phyloP scores from a whole-genome alignment of 257 asterid genomes.

The Nemophila menziesii region DNA sequence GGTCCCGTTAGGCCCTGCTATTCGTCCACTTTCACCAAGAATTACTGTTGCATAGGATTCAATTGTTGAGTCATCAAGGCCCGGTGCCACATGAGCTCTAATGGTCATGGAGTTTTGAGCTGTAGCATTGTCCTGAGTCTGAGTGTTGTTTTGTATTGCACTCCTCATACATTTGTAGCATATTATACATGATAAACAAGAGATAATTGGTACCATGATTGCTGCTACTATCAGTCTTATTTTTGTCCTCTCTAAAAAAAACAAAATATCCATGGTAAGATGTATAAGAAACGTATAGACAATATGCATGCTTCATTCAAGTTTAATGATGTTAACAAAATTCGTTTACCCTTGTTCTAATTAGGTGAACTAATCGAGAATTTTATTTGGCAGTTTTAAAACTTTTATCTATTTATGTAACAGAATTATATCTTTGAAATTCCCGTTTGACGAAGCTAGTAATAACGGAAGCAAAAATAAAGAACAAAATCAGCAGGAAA shows the following conservation, averaged over 20 bases:
- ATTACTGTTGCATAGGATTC: slow-evolving; percentile 56
- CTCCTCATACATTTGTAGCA: slow-evolving; percentile 12
- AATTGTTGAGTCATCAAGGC: slow-evolving; percentile 54
- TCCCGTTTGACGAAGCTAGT: too few relatives aligned
- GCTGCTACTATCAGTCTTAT: slow-evolving; percentile 17
- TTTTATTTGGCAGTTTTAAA: too few relatives aligned
- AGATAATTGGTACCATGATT: slow-evolving; percentile 18
- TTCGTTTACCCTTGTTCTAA: too few relatives aligned
- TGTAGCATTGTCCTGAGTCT: slow-evolving; percentile 5
- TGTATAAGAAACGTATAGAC: too few relatives aligned
- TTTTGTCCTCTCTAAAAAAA: neutral
- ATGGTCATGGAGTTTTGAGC: slow-evolving; percentile 9
- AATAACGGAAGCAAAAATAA: too few relatives aligned
- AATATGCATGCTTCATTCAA: too few relatives aligned
- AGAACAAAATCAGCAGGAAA: too few relatives aligned
- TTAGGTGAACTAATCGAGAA: too few relatives aligned
- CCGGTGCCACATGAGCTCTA: slow-evolving; percentile 10
- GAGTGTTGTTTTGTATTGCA: slow-evolving; percentile 1
- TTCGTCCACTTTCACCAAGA: slow-evolving; percentile 53
- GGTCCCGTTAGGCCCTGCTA: slow-evolving; percentile 45
- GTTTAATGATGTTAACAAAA: too few relatives aligned
- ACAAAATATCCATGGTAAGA: neutral
- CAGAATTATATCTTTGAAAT: too few relatives aligned
- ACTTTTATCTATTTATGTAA: too few relatives aligned
- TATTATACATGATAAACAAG: slow-evolving; percentile 9